Evolutionary conservation across 257 asterid species (phyloP), one percentile per base, ranked within the genome.

Genomic region (Voacanga thouarsii): DNA sequence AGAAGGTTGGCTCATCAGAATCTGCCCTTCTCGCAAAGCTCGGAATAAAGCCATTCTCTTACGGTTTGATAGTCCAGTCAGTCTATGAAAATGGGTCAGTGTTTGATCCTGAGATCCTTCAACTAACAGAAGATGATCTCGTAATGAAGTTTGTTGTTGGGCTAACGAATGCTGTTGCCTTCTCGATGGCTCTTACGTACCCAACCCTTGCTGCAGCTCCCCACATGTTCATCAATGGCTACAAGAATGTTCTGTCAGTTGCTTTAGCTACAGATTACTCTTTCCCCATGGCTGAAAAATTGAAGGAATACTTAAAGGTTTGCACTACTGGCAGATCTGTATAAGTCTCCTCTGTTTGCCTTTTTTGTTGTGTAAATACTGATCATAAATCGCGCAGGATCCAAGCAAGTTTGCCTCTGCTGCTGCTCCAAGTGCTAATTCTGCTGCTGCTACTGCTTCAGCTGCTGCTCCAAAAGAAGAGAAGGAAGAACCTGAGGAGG

Each of bases 1-100:
- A 82, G 1, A 84, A 82, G 56, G 88, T 82, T 77, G 88, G 85
- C 5, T 84, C 88, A 51, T 84, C 88, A 37, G 85, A 84, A 59
- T 69, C 88, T 66, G 85, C 85, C 16, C 85, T 84, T 76, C 84
- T 84, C 50, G 12, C 88, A 12, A 84, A 82, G 85, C 82, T 82
- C 33, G 78, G 68, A 39, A 82, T 82, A 21, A 84, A 84, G 76
- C 88, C 88, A 66, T 84, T 84, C 85, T 84, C 88, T 14, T 84
- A 82, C 55, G 88, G 88, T 37, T 78, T 84, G 26, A n/a, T 84
- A 10, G 88, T 84, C 50, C 77, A 79, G 67, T 45, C 74, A 68
- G 84, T 84, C 33, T 84, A 81, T 23, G 88, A 84, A 30, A 79
- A 79, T 82, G 85, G 88, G 41, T 82, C 85, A 12, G 84, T 82